Evolutionary conservation across 2,329 filamentous ascomycete species (phyloP), one percentile per base, ranked within the genome.

Genomic region (Pseudogymnoascus sp.): DNA sequence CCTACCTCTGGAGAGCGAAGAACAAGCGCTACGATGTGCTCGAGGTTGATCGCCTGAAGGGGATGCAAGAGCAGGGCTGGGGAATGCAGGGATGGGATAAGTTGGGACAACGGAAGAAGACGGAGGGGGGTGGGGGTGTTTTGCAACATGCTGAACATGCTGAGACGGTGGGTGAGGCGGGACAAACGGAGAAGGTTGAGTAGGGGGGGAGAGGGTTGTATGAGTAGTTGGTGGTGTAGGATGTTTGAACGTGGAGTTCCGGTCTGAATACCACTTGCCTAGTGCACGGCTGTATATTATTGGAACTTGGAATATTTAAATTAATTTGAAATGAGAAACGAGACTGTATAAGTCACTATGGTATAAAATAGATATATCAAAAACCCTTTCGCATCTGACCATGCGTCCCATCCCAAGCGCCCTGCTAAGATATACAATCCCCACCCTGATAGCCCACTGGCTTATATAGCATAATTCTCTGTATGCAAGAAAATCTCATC

Each of bases 401-500:
- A 10, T 51, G 44, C 44, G 44, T 51, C 3, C 7, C 5, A 15
- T n/a, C 58, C 33, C 12, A 42, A 17, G 33, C 27, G 38, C 38
- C 58, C 10, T 27, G 33, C 58, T 27, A 38, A 59, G 33, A 59
- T 42, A 59, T 31, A 59, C 58, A 10, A 59, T 29, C 17, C 33
- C 3, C 29, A 55, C 21, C 17, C 3, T 27, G 12, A 27, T 17
- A 27, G 3, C 12, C 13, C 5, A 21, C 9, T 25, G 21, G 41
- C 21, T 13, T 75, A 96, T 65, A 96, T 80, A 60, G 92, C 90
- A 77, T 96, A 97, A 74, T 97, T 97, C 80, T 97, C 93, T 3
- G 92, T 90, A 78, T 97, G 93, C 73, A 97, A 75, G 74, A 92
- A 97, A 61, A 97, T 89, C 81, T 97, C 93, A 72, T 97, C 92